Base-by-base conservation (phyloP, 1,139 yeast genomes). In the Pneumocystis canis region DNA sequence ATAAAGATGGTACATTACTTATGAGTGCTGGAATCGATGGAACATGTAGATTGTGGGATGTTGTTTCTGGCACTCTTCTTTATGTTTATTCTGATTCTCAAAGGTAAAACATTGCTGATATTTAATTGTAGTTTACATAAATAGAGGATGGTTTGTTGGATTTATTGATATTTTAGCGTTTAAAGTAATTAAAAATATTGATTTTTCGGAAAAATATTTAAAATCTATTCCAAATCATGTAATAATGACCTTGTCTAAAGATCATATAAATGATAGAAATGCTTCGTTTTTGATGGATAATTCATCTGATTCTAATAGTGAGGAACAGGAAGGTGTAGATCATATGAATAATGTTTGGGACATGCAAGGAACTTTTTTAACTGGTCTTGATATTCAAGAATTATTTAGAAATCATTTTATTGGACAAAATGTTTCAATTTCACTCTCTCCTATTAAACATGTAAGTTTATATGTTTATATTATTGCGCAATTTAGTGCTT, bases 21-120 rank as follows among this genome's bases (percentile, higher is more conserved):
- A 57, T 60, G 7, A 41, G 58, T 57, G 60, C 39, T 3, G 63
- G 61, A 16, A 41, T 62, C 25, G 54, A 47, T 47, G 54, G 31
- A 9, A 47, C 54, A 25, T 47, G 54, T 25, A 47, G 54, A 6
- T n/a, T 47, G 5, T 47, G 54, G 54, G 54, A 47, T 47, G 54
- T 47, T 47, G n/a, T 20, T 11, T 47, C 54, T 11, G 54, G 54
- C 25, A 11, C 54, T 9, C 30, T 47, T 11, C 54, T 47, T 47
- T 31, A 47, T 47, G 54, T 47, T 47, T 47, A 47, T 47, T 25
- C 25, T 2, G 54, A 47, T 47, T 47, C 31, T 47, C 31, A 47
- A 2, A 47, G 54, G 54, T 47, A 47, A 28, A 6, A 25, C 18
- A n/a, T 47, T 25, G 3, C 4, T 18, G 2, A 16, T 28, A 2